Evolutionary conservation across 1,284 basidiomycete species (phyloP).

Genomic region (Boletus semigastroideus): DNA sequence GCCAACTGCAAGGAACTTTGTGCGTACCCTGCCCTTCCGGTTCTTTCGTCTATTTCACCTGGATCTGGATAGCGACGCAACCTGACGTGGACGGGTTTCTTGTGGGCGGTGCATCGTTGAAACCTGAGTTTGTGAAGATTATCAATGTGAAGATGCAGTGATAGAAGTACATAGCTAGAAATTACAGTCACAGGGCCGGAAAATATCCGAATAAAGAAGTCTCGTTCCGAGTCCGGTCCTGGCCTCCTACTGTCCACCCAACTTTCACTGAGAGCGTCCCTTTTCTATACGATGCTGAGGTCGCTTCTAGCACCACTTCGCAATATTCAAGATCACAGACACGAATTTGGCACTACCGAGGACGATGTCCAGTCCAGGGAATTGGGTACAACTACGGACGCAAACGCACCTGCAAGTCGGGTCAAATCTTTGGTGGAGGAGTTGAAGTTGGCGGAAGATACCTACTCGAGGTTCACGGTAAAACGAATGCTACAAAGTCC

Average conservation of each 20-base stretch:
- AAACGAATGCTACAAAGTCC: background rate
- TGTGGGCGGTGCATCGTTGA: slow-evolving; percentile 96
- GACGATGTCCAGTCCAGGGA: slow-evolving; percentile 1
- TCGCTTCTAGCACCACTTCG: slow-evolving; percentile 32
- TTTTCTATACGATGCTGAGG: slow-evolving; percentile 22
- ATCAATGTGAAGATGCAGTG: slow-evolving; percentile 61
- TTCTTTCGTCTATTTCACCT: background rate
- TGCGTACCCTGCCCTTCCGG: slow-evolving; percentile 37
- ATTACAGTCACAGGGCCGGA: background rate
- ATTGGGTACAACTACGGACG: background rate
- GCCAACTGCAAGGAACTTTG: slow-evolving; percentile 87
- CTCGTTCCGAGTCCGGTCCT: background rate
- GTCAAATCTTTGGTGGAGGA: slow-evolving; percentile 22
- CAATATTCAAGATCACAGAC: slow-evolving; percentile 20
- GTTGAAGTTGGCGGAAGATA: slow-evolving; percentile 22
- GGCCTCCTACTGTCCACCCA: background rate
- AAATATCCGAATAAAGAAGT: background rate
- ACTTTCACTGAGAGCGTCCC: background rate
- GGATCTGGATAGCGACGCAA: slow-evolving; percentile 53
- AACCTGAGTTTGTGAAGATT: slow-evolving; percentile 95
- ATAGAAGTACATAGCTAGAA: background rate
- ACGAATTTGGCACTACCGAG: background rate
- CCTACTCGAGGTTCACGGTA: slow-evolving; percentile 25
- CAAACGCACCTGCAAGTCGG: slow-evolving; percentile 2
- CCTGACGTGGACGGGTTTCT: slow-evolving; percentile 98